Base-by-base conservation (phyloP, 805 yeast species). In the Candida verbasci region DNA sequence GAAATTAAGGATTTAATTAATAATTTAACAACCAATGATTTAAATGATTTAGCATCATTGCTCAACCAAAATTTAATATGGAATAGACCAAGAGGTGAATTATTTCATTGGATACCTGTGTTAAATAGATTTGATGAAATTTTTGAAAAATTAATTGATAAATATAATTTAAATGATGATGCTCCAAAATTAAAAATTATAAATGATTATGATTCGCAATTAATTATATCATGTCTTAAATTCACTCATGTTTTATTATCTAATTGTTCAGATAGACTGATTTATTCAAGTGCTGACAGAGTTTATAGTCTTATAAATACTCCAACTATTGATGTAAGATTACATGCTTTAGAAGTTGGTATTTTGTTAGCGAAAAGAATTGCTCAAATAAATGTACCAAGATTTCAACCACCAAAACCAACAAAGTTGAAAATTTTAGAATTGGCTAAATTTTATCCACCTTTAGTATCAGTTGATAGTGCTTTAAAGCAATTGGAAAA, bases 21-120 rank as follows among this genome's bases (percentile, higher is more conserved):
- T 17, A 62, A 62, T 7, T 54, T 79, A 12, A 48, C 55, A 1
- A 54, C 56, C 6, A 62, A 74, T 38, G 44, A 62, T 3, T 53
- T 58, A 6, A 49, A 51, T 9, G 66, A 65, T 9, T 65, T 81
- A 31, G 62, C 79, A 2, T 40, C 43, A 3, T 49, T 58, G 28
- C 50, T 78, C 35, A 50, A 51, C 10, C 43, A 42, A 3, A 63
- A 73, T 41, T 47, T 66, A 41, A 52, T 48, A 12, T 80, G 87
- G 87, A 72, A 72, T 21, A 61, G 80, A 17, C 81, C 86, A 7
- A 67, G 78, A 42, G 85, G 83, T 24, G 83, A 86, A 47, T 58
- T 91, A 23, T 72, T 72, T 42, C 80, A 80, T 41, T 89, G 95
- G 93, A 74, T 85, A 20, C 73, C 82, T 0, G 77, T 86, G 1